Base-by-base conservation (phyloP, 805 yeast species). In the Monosporozyma solicola region DNA sequence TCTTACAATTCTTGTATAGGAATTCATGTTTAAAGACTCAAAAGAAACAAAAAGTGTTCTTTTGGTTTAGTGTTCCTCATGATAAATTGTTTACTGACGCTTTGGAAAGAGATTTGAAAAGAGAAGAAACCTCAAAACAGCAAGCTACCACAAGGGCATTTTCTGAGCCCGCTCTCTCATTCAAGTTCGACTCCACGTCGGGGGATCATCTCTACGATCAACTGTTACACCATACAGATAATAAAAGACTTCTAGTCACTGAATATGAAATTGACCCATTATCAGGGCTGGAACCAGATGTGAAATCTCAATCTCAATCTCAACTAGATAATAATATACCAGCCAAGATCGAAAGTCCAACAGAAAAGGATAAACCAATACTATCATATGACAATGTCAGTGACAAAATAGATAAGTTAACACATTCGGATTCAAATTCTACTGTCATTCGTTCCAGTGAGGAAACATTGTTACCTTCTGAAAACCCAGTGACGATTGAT, bases 11-110 rank as follows among this genome's bases (percentile, higher is more conserved):
- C 61, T 72, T 92, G 32, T 90, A 86, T 70, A 87, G 84, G 64
- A 87, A 92, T 66, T 82, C 84, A 59, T 92, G 98, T 65, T 74
- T 92, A 20, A 78, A 96, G 61, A 92, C 99, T 0, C 97, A 92
- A 63, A 92, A 92, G 77, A 92, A 94, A 63, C 99, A 92, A 66
- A 92, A 94, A 66, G 98, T 92, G 45, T 92, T 94, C 65, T 89
- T 86, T 68, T 94, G 98, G 98, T 90, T 87, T 67, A 85, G 90
- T 64, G 97, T 94, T 7, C 92, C 94, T 29, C 98, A 94, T 69
- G 97, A 92, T 65, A 83, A 85, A 64, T 73, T 92, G 47, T 92
- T 94, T 78, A 82, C 90, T 3, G 98, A 94, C 69, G 97, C 97
- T 0, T 71, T 94, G 47, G 97, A 91, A 66, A 76, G 99, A 61